A percentile compares a stretch with the other conserved stretches of the same genome.
Conservation (phyloP, 2,329 filamentous ascomycete genomes). For the Bipolaris zeicola region DNA sequence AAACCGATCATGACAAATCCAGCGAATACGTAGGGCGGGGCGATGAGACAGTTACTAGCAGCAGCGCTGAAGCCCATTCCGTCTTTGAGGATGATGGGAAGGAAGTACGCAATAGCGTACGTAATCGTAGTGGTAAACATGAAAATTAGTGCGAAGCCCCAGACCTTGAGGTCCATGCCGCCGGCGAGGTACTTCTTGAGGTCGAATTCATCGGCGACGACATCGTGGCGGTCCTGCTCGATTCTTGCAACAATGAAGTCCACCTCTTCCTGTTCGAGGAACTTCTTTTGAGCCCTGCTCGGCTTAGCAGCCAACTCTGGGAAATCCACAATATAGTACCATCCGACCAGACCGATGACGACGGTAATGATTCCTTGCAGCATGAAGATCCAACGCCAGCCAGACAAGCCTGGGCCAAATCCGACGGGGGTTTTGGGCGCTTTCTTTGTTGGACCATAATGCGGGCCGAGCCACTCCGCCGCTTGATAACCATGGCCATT, state of each 20-base stretch:
- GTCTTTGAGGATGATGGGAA: constrained; percentile 38
- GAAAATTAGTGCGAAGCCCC: constrained; percentile 30
- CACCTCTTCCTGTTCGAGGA: constrained; percentile 33
- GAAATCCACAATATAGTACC: constrained; percentile 36
- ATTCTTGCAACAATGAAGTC: constrained; percentile 38
- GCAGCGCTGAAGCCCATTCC: constrained; percentile 38
- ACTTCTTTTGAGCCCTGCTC: constrained; percentile 29
- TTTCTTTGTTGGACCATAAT: constrained; percentile 42
- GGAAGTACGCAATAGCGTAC: constrained; percentile 40
- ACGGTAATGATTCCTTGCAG: constrained; percentile 31
- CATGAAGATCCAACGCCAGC: constrained; percentile 39
- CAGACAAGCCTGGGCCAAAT: constrained; percentile 40
- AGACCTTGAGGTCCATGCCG: constrained; percentile 29
- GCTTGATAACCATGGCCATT: constrained; percentile 51
- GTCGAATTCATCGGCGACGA: constrained; percentile 35
- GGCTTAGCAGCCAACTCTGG: constrained; percentile 31
- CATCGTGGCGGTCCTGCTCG: constrained; percentile 36
- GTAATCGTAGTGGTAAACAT: constrained; percentile 34
- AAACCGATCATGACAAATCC: constrained; percentile 53
- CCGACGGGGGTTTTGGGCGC: constrained; percentile 27
- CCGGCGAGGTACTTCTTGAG: constrained; percentile 26
- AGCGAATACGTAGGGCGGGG: constrained; percentile 37
- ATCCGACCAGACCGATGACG: constrained; percentile 26
- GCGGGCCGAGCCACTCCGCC: constrained; percentile 27
- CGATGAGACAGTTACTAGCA: constrained; percentile 34